These are phyloP conservation scores for Marasmius fiardii DNA, from an alignment of 1,284 basidiomycete species.

Conservation along the genomic window DNA sequence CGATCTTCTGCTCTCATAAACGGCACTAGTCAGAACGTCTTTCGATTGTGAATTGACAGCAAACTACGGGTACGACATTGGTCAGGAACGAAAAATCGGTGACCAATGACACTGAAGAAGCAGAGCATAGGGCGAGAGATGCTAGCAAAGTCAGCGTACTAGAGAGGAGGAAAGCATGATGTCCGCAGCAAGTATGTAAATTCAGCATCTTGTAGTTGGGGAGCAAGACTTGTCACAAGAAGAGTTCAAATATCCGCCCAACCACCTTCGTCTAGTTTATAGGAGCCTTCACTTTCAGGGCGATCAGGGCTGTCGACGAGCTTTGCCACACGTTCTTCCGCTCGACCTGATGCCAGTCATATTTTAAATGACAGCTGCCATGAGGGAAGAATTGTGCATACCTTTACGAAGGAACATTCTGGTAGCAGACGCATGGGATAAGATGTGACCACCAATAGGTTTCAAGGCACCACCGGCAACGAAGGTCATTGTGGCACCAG, in stretches of 20 bases:
- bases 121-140: neutral
- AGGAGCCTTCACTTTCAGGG: constrained; percentile 90
- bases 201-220: too few relatives aligned
- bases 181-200: too few relatives aligned
- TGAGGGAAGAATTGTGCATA: constrained; percentile 22
- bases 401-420: constrained; percentile 87
- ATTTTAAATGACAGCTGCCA: neutral
- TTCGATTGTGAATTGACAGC: neutral
- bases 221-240: too few relatives aligned
- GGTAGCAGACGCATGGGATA: constrained; percentile 85
- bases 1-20: too few relatives aligned
- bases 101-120: neutral
- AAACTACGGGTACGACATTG: neutral
- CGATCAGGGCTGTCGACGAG: constrained; percentile 91
- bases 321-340: constrained; percentile 94
- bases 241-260: constrained; percentile 69
- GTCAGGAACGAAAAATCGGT: neutral
- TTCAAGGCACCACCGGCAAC: constrained; percentile 86
- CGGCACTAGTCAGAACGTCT: too few relatives aligned
- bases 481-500: constrained; percentile 92
- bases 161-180: too few relatives aligned
- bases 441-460: constrained; percentile 84
- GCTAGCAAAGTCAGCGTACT: too few relatives aligned
- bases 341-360: constrained; percentile 64
- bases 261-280: constrained; percentile 84